Evolutionary conservation across 106 monocot genomes (phyloP).

Genomic region (Gastrodia elata): DNA sequence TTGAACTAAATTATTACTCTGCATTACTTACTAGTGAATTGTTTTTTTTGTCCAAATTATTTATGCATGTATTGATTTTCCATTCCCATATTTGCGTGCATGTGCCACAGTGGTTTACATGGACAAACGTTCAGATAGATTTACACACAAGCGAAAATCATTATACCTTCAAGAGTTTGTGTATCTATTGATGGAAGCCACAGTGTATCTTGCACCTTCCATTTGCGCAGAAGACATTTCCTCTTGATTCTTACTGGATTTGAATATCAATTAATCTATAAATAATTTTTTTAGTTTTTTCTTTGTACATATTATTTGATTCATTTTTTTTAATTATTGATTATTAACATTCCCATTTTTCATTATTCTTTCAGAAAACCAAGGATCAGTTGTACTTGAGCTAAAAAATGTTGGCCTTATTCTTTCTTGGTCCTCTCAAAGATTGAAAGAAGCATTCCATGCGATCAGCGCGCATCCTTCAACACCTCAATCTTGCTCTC

Average conservation of each 20-base stretch:
- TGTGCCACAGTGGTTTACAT: no score
- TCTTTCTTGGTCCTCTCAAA: constrained; percentile 50
- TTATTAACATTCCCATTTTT: neutral
- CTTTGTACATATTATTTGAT: neutral
- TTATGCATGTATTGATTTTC: neutral
- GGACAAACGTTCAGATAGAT: no score
- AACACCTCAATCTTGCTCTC: constrained; percentile 35
- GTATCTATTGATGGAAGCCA: neutral
- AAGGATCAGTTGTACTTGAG: constrained; percentile 32
- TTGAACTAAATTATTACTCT: neutral
- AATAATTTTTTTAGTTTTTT: neutral
- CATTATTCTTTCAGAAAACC: neutral
- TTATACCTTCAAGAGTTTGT: neutral
- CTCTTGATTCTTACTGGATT: neutral
- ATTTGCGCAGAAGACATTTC: no score
- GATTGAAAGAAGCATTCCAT: constrained; percentile 28
- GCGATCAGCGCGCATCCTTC: constrained; percentile 6
- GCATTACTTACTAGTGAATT: no score
- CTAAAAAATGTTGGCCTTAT: constrained; percentile 48
- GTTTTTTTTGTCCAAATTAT: neutral
- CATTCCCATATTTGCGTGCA: neutral
- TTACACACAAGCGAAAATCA: neutral
- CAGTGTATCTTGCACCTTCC: neutral
- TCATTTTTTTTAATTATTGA: neutral
- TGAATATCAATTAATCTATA: neutral